phyloP scores from a whole-genome alignment of 495 filamentous ascomycete species.

The Tricharina praecox region DNA sequence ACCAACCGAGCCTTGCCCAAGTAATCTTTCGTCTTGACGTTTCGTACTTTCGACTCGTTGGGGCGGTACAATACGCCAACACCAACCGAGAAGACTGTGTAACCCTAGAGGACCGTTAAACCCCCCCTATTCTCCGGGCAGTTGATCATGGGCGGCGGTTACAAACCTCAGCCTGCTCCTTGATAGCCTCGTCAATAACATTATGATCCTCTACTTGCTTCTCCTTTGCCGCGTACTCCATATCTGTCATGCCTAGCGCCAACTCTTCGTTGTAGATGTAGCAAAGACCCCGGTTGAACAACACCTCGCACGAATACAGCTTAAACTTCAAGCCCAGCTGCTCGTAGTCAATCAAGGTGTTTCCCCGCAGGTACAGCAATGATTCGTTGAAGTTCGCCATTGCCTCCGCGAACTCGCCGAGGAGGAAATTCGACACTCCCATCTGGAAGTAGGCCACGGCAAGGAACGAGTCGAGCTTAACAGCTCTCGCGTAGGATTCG shows the following conservation, averaged over 20 bases:
- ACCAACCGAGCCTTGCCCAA: slow-evolving; percentile 84
- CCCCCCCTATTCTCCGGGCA: too few species aligned
- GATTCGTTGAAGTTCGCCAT: slow-evolving; percentile 99
- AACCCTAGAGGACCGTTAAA: slow-evolving; percentile 43
- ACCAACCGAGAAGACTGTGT: slow-evolving; percentile 97
- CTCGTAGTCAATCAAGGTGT: slow-evolving; percentile 95
- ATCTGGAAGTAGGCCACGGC: slow-evolving; percentile 98
- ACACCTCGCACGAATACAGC: slow-evolving; percentile 88
- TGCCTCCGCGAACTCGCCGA: slow-evolving; percentile 94
- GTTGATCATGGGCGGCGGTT: background rate
- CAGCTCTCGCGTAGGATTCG: slow-evolving; percentile 81
- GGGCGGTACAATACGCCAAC: slow-evolving; percentile 89
- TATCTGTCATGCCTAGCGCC: slow-evolving; percentile 74
- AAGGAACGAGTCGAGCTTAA: slow-evolving; percentile 79
- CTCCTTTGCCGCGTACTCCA: slow-evolving; percentile 85
- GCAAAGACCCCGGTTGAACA: slow-evolving; percentile 95
- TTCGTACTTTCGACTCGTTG: slow-evolving; percentile 95
- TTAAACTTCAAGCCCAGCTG: slow-evolving; percentile 93
- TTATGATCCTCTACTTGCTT: slow-evolving; percentile 89
- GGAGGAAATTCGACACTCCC: slow-evolving; percentile 92
- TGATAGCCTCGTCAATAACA: slow-evolving; percentile 93
- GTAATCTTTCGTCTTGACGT: slow-evolving; percentile 92
- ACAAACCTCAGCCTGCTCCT: slow-evolving; percentile 51
- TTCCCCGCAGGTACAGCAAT: slow-evolving; percentile 81
- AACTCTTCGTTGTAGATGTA: slow-evolving; percentile 93